Evolutionary conservation across 164 flowering plant species (phyloP).

Genomic region (Umbellularia californica): DNA sequence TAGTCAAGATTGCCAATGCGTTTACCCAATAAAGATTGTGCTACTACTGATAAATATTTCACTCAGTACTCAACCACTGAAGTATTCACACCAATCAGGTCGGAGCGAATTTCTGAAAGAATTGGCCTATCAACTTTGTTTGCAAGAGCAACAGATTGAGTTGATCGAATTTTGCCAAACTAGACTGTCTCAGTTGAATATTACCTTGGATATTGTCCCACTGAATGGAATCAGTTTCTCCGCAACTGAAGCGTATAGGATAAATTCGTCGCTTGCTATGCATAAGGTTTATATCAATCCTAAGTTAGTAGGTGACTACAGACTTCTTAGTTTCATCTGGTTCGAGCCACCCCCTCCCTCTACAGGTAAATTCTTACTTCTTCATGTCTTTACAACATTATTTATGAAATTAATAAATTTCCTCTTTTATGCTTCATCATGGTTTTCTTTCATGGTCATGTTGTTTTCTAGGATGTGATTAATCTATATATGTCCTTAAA

Average conservation of each 20-base stretch:
- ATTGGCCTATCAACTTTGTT: conserved; percentile 66
- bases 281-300: conserved; percentile 66
- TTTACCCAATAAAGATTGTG: conserved; percentile 85
- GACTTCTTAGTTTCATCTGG: conserved; percentile 84
- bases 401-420: background rate
- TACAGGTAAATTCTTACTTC: conserved; percentile 43
- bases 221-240: conserved; percentile 75
- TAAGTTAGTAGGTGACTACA: conserved; percentile 69
- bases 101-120: conserved; percentile 65
- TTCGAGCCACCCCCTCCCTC: conserved; percentile 59
- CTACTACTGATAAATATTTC: conserved; percentile 77
- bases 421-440: background rate
- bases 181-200: conserved; percentile 57
- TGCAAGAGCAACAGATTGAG: conserved; percentile 68
- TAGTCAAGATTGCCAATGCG: conserved; percentile 73
- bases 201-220: conserved; percentile 89
- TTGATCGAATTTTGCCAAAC: conserved; percentile 69
- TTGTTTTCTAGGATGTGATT: background rate
- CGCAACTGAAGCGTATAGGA: conserved; percentile 40
- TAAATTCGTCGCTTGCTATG: conserved; percentile 65
- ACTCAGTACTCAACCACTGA: conserved; percentile 17
- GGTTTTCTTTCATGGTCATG: background rate
- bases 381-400: background rate
- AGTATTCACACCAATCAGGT: conserved; percentile 25
- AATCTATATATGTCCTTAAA: background rate